These are phyloP conservation scores for Tausonia pullulans DNA, from an alignment of 1,284 basidiomycete genomes.

Conservation along the genomic window DNA sequence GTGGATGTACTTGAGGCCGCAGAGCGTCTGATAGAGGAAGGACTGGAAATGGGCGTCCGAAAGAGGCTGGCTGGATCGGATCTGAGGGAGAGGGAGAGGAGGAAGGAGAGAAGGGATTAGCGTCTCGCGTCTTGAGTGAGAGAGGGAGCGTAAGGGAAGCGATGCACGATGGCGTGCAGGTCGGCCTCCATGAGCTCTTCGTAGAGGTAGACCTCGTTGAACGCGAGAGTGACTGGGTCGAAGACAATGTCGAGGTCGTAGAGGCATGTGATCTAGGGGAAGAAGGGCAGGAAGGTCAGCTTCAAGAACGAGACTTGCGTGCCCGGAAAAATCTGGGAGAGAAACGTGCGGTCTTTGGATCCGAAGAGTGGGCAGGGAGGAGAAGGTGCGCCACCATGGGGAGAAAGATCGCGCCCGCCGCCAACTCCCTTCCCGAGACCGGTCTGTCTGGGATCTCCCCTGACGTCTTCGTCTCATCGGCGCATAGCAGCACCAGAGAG, in stretches of 20 bases:
- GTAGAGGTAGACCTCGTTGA: constrained; percentile 92
- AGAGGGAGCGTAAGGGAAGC: constrained; percentile 10
- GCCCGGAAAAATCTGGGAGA: background rate
- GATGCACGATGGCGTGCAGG: constrained; percentile 85
- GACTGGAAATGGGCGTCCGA: constrained; percentile 98
- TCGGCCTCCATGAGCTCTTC: constrained; percentile 99
- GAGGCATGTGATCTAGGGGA: constrained; percentile 44
- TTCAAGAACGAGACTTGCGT: background rate
- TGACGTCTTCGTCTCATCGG: too few species aligned
- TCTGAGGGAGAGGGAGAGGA: constrained; percentile 41
- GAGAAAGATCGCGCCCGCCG: too few species aligned
- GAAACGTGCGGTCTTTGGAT: background rate
- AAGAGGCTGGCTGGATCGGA: constrained; percentile 92
- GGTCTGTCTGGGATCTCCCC: too few species aligned
- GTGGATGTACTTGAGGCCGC: constrained; percentile 95
- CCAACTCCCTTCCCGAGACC: too few species aligned
- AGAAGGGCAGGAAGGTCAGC: constrained; percentile 18
- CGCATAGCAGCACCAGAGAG: too few species aligned
- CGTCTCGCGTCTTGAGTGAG: background rate
- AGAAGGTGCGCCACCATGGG: too few species aligned
- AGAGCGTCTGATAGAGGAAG: constrained; percentile 97
- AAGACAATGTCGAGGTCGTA: constrained; percentile 97
- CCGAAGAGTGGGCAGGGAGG: too few species aligned
- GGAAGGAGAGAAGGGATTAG: constrained; percentile 9
- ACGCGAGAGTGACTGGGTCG: constrained; percentile 67